Base-by-base conservation (phyloP, 2,329 filamentous ascomycete species). In the Hortaea sp. region DNA sequence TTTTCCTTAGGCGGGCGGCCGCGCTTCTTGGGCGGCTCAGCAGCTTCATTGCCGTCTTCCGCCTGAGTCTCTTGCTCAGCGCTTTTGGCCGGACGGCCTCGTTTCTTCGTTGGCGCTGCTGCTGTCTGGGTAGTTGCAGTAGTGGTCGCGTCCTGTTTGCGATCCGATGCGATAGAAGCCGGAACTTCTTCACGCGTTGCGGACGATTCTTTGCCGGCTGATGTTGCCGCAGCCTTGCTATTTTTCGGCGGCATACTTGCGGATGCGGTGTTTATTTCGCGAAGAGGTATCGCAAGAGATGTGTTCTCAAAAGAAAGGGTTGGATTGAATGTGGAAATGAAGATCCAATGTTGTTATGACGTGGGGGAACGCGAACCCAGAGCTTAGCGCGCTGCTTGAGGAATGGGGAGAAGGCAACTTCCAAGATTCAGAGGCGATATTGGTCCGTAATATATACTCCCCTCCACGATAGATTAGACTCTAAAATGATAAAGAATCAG, bases 1-100 rank as follows among this genome's bases (percentile, higher is more conserved):
- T 40, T 27, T n/a, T 39, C 20, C 37, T 35, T 10, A 28, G 43
- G 35, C 12, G 59, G 55, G 31, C 58, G 50, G 38, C 56, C 60
- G 30, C 55, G 56, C 49, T 54, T 59, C 49, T 60, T 61, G 9
- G 57, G 50, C 41, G 48, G 49, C 38, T 53, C 49, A 29, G 49
- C 43, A 13, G 40, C 44, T 5, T 43, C 41, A 7, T 51, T 49
- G 4, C 43, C 37, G 4, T 32, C 43, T 7, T 39, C 35, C n/a
- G 27, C 32, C 32, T 35, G 9, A 3, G 4, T 28, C 31, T 27
- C 34, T 29, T 6, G 7, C 13, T 34, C 35, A 20, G 12, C 43
- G 29, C 20, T 20, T 35, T 54, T 47, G 11, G 53, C 43, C 37
- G 44, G 30, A 29, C 54, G 45, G 27, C 52, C 54, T 29, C 52